phyloP scores from a whole-genome alignment of 129 eudicot species.

The Centaurea solstitialis region DNA sequence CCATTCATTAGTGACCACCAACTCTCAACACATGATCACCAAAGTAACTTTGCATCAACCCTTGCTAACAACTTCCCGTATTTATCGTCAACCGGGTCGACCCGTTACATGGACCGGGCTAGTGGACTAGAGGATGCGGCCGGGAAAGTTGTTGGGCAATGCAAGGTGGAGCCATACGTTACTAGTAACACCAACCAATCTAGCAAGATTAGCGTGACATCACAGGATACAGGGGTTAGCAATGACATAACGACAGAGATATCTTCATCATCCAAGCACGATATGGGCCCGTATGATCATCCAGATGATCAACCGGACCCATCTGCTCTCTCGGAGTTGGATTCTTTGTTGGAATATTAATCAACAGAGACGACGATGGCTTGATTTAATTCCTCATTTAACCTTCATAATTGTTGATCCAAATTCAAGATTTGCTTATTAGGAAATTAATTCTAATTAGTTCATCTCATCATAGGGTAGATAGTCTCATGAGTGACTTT shows the following conservation, averaged over 20 bases:
- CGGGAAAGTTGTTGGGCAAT: conserved; percentile 2
- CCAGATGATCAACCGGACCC: conserved; percentile 37
- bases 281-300: conserved; percentile 13
- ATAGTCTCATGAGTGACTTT: conserved; percentile 28
- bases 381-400: conserved; percentile 19
- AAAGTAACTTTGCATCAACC: conserved; percentile 18
- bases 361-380: conserved; percentile 20
- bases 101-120: conserved; percentile 1
- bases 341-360: conserved; percentile 60
- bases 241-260: conserved; percentile 55
- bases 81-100: conserved; percentile 26
- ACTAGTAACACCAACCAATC: conserved; percentile 39
- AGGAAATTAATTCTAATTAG: conserved; percentile 3
- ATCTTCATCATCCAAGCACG: conserved; percentile 42
- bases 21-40: background rate
- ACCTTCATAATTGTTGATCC: conserved; percentile 24
- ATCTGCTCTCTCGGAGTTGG: conserved; percentile 40
- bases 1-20: conserved; percentile 21
- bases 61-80: conserved; percentile 29
- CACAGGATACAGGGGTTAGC: conserved; percentile 82
- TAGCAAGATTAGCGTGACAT: conserved; percentile 39
- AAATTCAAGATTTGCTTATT: conserved; percentile 12
- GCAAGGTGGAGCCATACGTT: conserved; percentile 52
- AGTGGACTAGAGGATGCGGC: conserved; percentile 17
- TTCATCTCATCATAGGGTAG: conserved; percentile 11